phyloP scores from a whole-genome alignment of 2,329 filamentous ascomycete species.

The Byssothecium circinans region DNA sequence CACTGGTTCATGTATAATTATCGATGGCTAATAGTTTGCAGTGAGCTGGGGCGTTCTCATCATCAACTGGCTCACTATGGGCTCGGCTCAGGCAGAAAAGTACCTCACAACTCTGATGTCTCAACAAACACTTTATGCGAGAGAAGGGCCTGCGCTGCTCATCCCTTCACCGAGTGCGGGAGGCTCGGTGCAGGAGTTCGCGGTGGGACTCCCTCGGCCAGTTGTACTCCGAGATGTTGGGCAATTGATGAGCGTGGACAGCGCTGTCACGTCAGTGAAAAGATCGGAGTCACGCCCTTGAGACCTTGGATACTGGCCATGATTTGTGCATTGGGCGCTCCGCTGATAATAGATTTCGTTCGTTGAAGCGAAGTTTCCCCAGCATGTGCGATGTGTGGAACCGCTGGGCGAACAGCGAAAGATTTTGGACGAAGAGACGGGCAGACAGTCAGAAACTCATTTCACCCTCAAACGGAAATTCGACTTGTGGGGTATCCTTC shows the following conservation, averaged over 20 bases:
- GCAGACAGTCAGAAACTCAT: too few relatives aligned
- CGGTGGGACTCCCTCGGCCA: background rate
- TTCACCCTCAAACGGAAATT: too few relatives aligned
- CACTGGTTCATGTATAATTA: background rate
- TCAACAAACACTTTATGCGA: constrained; percentile 4
- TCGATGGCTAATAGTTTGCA: constrained; percentile 6
- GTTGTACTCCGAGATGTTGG: constrained; percentile 1
- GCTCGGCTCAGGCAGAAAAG: constrained; percentile 25
- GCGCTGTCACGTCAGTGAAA: background rate
- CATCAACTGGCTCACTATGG: constrained; percentile 35
- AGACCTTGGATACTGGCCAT: too few relatives aligned
- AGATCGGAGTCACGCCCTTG: background rate
- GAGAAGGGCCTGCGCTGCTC: background rate
- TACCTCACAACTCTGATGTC: constrained; percentile 17
- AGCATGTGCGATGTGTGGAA: too few relatives aligned
- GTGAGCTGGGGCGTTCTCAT: constrained; percentile 31
- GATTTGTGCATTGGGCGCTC: too few relatives aligned
- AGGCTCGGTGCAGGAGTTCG: background rate
- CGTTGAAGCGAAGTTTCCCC: too few relatives aligned
- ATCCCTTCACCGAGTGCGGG: background rate
- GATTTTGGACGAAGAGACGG: too few relatives aligned
- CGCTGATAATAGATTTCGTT: too few relatives aligned
- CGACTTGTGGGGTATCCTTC: too few relatives aligned
- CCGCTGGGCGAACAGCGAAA: too few relatives aligned
- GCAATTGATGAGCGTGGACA: background rate